Evolutionary conservation across 805 yeast genomes (phyloP), one percentile per base, ranked within the genome.

Genomic region (Ogataea nonfermentans): DNA sequence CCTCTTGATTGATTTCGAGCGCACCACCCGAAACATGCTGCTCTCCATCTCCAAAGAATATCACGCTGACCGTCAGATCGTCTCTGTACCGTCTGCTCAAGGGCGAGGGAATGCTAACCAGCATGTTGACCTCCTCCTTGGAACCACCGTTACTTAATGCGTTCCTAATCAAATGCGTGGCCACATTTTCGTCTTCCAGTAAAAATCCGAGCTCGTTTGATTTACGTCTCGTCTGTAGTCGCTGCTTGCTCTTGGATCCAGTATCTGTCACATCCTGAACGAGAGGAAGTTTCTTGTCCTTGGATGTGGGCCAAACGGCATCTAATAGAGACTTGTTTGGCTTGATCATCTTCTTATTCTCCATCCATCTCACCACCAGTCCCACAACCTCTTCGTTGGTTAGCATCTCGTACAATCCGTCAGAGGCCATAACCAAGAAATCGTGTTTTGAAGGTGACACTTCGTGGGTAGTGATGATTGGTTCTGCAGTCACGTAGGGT

Each of bases 401-500:
- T 41, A 93, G 71, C 77, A 91, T 75, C 62, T 93, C 99, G 63
- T 82, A 93, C 36, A 93, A 69, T 0, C 99, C 99, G 65, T 93
- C 99, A 14, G 95, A 81, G 0, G 91, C 99, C 76, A 93, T 70
- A 23, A 93, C 95, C 59, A 93, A 66, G 54, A 93, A 93, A 57
- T 88, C 93, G 49, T 85, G 81, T 48, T 81, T 78, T 14, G 73
- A 68, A 1, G 89, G 83, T 35, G 73, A 73, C 35, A 90, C 74
- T 54, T 81, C 78, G 9, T 90, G 83, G 2, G 95, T 81, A 2
- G 96, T 84, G 17, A 90, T 73, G 20, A 84, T 95, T 0, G 99
- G 99, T 60, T 84, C 90, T 1, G 99, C 98, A 1, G 99, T 93
- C 25, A 93, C 97, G 61, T 93, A 93, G 0, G 99, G 99, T 3